These are phyloP conservation scores for Fusarium miscanthi DNA, from an alignment of 2,329 filamentous ascomycete species.

Conservation along the genomic window DNA sequence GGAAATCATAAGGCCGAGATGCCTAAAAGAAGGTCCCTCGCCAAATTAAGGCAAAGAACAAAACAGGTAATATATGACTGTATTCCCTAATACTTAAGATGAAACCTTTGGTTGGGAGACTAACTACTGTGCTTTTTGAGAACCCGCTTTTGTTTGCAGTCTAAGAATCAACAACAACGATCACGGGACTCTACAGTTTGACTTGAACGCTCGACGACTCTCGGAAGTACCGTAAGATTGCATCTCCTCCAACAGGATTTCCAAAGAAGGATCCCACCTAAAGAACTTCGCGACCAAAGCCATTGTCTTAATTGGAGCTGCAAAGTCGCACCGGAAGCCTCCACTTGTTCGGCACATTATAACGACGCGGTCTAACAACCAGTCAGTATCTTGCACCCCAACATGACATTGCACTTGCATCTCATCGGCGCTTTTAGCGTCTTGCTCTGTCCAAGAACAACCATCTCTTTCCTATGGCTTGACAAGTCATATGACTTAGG, in stretches of 20 bases:
- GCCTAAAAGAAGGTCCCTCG: too few relatives aligned
- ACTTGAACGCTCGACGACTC: neutral
- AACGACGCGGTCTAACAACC: neutral
- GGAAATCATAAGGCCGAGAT: too few relatives aligned
- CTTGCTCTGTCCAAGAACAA: neutral
- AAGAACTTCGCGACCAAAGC: neutral
- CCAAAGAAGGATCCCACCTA: neutral
- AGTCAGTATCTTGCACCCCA: neutral
- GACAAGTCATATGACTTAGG: neutral
- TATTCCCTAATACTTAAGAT: too few relatives aligned
- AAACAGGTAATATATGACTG: too few relatives aligned
- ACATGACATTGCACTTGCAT: neutral
- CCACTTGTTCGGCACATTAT: slow-evolving; percentile 16
- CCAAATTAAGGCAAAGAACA: too few relatives aligned
- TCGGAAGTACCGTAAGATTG: neutral
- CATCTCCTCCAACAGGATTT: neutral
- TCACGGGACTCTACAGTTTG: neutral
- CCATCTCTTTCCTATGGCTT: neutral
- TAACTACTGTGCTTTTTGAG: rapidly evolving
- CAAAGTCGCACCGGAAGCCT: slow-evolving; percentile 24
- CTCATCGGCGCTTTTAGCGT: neutral
- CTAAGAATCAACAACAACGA: rapidly evolving
- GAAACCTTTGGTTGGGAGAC: neutral
- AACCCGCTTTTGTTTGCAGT: neutral
- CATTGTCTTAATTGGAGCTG: neutral